Evolutionary conservation across 345 rosid genomes (phyloP), one percentile per base, ranked within the genome.

Genomic region (Eucalyptus pauciflora): DNA sequence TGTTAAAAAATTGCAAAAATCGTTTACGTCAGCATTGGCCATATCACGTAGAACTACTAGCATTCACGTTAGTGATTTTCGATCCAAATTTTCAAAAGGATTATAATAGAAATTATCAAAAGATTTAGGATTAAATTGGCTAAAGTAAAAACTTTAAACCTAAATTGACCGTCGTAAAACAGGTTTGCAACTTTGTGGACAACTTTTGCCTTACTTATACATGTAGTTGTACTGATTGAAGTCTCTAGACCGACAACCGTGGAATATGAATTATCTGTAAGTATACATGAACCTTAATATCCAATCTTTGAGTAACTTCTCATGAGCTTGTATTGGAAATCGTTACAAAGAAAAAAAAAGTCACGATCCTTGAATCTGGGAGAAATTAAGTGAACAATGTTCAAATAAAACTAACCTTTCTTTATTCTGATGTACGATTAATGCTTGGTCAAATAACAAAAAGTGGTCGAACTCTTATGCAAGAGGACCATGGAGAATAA

Each of bases 11-110:
- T 33, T 69, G 25, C 80, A 33, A 69, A 69, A 69, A 69, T 33
- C 6, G 3, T 17, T 7, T 5, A 33, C 13, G 2, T 31, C 12
- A 3, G 6, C 20, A 9, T 18, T 22, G 12, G 7, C 2, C 1
- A 3, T 69, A 41, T 1, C 43, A 69, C 0, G 6, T 18, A 69
- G 24, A 10, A 69, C 2, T 17, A 33, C 24, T 5, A 4, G 4
- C 80, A 69, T 69, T 22, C 11, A 69, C 7, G 13, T 69, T 69
- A 69, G 43, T 33, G 13, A 69, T 69, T 69, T 69, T 9, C 1
- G 7, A 6, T 43, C 45, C 41, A 33, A 69, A 71, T 33, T 17
- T 18, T 33, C 2, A 1, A 41, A 76, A 41, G 2, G 14, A 76
- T 25, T 20, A 76, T 1, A 41, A 37, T 41, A 22, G 9, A 41